Percentiles rank a stretch among this genome's conserved stretches.
Conservation (phyloP, 352 stramenopile genomes). For the Thraustochytrium sp. region DNA sequence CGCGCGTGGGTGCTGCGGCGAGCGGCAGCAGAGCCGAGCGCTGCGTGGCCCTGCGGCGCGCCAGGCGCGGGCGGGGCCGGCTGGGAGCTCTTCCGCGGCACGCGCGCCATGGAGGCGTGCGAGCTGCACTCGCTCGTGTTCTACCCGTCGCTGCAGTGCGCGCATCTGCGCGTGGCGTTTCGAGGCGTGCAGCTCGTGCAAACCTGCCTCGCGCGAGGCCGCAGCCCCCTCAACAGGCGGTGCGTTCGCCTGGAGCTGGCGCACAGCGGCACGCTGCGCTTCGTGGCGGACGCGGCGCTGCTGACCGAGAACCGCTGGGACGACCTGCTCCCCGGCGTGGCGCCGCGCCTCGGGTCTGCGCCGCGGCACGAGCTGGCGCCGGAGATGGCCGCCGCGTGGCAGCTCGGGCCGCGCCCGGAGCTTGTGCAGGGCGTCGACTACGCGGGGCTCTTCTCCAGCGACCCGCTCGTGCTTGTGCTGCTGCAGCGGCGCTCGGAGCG, state of each 20-base stretch:
- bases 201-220: not conserved
- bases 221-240: not conserved
- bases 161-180: not conserved
- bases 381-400: not conserved
- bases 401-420: not conserved
- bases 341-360: not conserved
- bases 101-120: not conserved
- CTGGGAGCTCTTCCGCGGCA: not conserved
- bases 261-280: not conserved
- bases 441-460: not conserved
- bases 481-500: not conserved
- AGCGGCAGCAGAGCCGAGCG: no score
- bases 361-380: not conserved
- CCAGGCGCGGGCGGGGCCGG: not conserved
- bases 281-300: not conserved
- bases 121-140: not conserved
- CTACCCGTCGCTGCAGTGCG: not conserved
- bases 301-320: not conserved
- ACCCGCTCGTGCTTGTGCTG: not conserved
- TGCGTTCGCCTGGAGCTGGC: not conserved
- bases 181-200: not conserved
- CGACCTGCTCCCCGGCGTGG: not conserved
- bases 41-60: no score
- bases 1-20: not conserved
- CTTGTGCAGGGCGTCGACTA: slow-evolving; percentile 16